phyloP scores from a whole-genome alignment of 441 rosid genomes.

The Syzygium malaccense region DNA sequence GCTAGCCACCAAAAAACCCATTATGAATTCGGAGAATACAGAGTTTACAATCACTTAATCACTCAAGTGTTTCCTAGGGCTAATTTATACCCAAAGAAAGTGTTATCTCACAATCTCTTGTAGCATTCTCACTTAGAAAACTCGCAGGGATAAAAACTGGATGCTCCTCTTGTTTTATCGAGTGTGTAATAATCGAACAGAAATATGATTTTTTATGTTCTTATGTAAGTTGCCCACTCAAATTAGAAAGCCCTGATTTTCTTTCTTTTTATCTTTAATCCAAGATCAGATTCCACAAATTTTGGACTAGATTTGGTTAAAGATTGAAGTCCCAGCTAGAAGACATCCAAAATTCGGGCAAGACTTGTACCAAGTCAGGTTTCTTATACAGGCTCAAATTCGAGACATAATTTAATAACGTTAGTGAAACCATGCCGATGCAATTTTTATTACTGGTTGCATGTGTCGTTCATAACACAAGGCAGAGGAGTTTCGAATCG shows the following conservation, averaged over 20 bases:
- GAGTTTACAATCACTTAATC: background rate
- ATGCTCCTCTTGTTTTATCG: background rate
- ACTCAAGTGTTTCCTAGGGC: background rate
- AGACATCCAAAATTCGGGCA: background rate
- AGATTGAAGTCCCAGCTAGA: background rate
- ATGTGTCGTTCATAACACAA: background rate
- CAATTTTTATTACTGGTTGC: background rate
- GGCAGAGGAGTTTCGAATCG: background rate
- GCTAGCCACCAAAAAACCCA: fast-evolving
- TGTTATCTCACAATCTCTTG: background rate
- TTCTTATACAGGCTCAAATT: background rate
- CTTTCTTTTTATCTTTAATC: background rate
- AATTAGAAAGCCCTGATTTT: background rate
- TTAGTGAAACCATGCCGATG: background rate
- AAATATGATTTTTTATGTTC: background rate
- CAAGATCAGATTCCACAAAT: background rate
- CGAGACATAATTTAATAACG: background rate
- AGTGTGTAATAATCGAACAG: background rate
- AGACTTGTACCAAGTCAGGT: background rate
- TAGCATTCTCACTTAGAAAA: background rate
- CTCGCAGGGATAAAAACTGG: background rate
- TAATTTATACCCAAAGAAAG: background rate
- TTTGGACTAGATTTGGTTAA: background rate
- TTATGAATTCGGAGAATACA: background rate
- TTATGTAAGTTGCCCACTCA: background rate